Percentiles rank a stretch among this genome's conserved stretches.
These are phyloP conservation scores for Wickerhamomyces tratensis DNA, from an alignment of 805 yeast genomes.

Conservation along the genomic window DNA sequence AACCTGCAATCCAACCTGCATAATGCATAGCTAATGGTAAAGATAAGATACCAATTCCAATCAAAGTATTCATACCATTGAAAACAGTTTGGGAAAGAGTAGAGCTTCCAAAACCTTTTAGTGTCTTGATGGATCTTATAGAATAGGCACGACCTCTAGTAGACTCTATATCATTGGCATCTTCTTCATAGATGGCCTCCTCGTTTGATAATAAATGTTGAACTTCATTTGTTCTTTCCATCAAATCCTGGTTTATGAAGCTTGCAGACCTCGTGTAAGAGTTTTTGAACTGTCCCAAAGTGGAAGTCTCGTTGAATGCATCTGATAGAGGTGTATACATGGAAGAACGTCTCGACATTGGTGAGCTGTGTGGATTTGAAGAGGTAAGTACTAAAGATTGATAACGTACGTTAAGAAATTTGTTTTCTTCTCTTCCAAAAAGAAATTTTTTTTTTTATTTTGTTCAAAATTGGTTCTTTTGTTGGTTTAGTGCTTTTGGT, in stretches of 20 bases:
- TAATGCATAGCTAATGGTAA: constrained; percentile 60
- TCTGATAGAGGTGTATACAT: background rate
- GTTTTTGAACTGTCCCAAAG: background rate
- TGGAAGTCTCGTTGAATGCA: background rate
- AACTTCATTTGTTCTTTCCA: background rate
- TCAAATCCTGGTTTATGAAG: background rate
- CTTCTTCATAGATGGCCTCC: background rate
- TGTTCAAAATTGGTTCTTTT: no score
- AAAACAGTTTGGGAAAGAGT: constrained; percentile 71
- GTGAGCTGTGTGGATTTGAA: no score
- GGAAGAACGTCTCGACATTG: background rate
- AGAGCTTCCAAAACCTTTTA: constrained; percentile 26
- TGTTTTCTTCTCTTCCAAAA: no score
- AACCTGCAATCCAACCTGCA: constrained; percentile 58
- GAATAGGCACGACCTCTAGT: background rate
- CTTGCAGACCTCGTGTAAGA: background rate
- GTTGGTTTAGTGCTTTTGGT: no score
- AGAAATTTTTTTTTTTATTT: no score
- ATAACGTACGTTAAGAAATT: no score
- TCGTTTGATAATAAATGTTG: background rate
- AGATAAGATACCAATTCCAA: constrained; percentile 70
- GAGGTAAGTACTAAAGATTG: no score
- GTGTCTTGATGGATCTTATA: background rate
- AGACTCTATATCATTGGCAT: background rate
- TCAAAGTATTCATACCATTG: constrained; percentile 66